Percentiles rank a stretch among this genome's conserved stretches.
Evolutionary conservation across 2,329 filamentous ascomycete species (phyloP).

Genomic region (Colletotrichum tamarilloi): DNA sequence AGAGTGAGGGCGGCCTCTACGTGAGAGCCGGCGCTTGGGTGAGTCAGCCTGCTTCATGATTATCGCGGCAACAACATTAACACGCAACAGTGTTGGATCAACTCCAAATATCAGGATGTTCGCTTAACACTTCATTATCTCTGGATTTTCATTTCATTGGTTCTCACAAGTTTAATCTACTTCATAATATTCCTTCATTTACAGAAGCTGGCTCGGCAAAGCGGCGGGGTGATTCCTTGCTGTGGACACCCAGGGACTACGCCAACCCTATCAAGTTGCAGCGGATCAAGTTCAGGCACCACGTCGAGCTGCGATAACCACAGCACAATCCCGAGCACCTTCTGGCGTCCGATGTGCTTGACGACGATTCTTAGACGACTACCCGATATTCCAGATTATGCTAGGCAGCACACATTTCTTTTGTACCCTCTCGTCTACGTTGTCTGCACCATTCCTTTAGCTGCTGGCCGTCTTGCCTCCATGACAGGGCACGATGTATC

Average conservation of each 20-base stretch:
- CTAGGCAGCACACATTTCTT: conserved; percentile 66
- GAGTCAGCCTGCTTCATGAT: conserved; percentile 38
- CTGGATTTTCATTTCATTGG: conserved; percentile 66
- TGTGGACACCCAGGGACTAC: neutral
- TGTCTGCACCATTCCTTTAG: conserved; percentile 74
- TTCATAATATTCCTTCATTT: conserved; percentile 52
- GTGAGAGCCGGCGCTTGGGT: conserved; percentile 75
- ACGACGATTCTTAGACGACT: conserved; percentile 14
- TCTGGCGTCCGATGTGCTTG: neutral
- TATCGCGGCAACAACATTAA: conserved; percentile 16
- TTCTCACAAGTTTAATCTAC: conserved; percentile 52
- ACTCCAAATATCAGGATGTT: conserved; percentile 61
- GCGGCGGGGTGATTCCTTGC: conserved; percentile 13
- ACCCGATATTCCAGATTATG: conserved; percentile 36
- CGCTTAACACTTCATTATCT: conserved; percentile 73
- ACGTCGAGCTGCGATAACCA: neutral
- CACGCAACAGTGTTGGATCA: conserved; percentile 69
- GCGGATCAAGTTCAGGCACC: neutral
- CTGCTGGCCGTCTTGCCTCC: conserved; percentile 70
- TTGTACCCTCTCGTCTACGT: conserved; percentile 77
- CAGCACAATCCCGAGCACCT: neutral
- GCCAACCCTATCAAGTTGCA: conserved; percentile 38
- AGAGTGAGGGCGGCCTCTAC: conserved; percentile 60
- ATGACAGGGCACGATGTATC: conserved; percentile 66
- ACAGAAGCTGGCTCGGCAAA: conserved; percentile 39